Percentiles rank a stretch among this genome's conserved stretches.
These are phyloP conservation scores for Aegilops umbellulata DNA, from an alignment of 176 grass and related monocot species.

Conservation along the genomic window DNA sequence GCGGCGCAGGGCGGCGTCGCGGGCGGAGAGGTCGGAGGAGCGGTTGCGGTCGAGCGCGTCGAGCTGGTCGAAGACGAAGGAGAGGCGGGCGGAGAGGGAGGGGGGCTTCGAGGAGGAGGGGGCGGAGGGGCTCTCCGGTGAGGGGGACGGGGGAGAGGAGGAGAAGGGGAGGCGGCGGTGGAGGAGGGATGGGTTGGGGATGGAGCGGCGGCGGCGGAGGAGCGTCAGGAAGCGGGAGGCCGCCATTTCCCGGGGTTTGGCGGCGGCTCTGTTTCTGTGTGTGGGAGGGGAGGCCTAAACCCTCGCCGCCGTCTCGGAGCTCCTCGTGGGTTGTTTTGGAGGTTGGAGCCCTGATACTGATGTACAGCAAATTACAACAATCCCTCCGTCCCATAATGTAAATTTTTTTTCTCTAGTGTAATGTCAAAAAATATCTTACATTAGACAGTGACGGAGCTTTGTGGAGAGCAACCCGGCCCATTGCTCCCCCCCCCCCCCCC, in stretches of 20 bases:
- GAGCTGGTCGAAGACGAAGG: conserved; percentile 96
- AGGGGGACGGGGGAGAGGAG: conserved; percentile 7
- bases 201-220: conserved; percentile 31
- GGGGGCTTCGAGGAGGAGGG: conserved; percentile 52
- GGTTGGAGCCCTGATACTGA: neutral
- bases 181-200: conserved; percentile 31
- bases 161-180: conserved; percentile 11
- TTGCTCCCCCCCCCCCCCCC: no score
- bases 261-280: conserved; percentile 9
- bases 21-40: conserved; percentile 59
- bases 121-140: neutral
- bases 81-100: conserved; percentile 85
- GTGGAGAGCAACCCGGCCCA: no score
- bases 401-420: no score
- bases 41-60: conserved; percentile 62
- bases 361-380: neutral
- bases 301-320: neutral
- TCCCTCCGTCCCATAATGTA: no score
- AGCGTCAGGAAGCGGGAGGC: conserved; percentile 9
- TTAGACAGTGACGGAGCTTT: no score
- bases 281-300: neutral
- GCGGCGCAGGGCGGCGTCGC: conserved; percentile 78
- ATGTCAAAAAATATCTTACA: no score
- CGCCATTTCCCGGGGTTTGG: conserved; percentile 22
- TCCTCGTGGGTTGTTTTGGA: no score